Evolutionary conservation across 2,329 filamentous ascomycete species (phyloP).

Genomic region (Aspergillus japonicus): DNA sequence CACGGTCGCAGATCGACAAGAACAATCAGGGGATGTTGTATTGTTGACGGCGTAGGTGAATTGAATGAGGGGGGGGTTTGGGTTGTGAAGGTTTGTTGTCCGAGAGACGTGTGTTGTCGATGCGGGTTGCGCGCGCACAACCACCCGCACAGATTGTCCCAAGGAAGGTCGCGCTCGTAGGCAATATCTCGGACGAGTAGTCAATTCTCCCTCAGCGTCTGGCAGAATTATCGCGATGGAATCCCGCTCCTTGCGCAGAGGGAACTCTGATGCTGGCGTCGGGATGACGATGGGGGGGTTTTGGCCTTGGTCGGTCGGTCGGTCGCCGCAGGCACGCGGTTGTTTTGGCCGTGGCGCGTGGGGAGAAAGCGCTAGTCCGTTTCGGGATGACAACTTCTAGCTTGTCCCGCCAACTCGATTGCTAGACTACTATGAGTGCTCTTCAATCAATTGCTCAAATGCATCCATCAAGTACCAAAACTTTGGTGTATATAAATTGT

Average conservation of each 20-base stretch:
- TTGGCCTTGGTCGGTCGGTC: slow-evolving; percentile 21
- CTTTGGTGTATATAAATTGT: neutral
- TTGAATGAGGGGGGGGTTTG: neutral
- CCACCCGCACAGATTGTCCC: neutral
- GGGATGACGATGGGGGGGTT: slow-evolving; percentile 15
- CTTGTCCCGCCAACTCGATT: neutral
- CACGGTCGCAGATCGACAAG: no score
- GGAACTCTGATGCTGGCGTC: slow-evolving; percentile 15
- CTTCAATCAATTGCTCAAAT: no score
- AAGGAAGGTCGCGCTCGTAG: slow-evolving; percentile 13
- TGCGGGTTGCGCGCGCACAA: slow-evolving; percentile 16
- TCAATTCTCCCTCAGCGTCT: neutral
- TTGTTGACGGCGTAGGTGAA: neutral
- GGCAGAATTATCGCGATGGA: slow-evolving; percentile 3
- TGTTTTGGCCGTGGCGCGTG: slow-evolving; percentile 44
- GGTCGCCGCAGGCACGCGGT: slow-evolving; percentile 33
- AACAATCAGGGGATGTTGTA: neutral
- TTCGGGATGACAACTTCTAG: slow-evolving; percentile 23
- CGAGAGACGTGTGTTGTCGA: slow-evolving; percentile 5
- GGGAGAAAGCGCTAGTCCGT: slow-evolving; percentile 32
- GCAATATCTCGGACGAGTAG: neutral
- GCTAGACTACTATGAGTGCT: no score
- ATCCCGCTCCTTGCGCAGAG: slow-evolving; percentile 21
- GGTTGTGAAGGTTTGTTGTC: neutral
- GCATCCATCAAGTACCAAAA: no score